A percentile compares a stretch with the other conserved stretches of the same genome.
These are phyloP conservation scores for Botrytis deweyae DNA, from an alignment of 2,329 filamentous ascomycete genomes.

Conservation along the genomic window DNA sequence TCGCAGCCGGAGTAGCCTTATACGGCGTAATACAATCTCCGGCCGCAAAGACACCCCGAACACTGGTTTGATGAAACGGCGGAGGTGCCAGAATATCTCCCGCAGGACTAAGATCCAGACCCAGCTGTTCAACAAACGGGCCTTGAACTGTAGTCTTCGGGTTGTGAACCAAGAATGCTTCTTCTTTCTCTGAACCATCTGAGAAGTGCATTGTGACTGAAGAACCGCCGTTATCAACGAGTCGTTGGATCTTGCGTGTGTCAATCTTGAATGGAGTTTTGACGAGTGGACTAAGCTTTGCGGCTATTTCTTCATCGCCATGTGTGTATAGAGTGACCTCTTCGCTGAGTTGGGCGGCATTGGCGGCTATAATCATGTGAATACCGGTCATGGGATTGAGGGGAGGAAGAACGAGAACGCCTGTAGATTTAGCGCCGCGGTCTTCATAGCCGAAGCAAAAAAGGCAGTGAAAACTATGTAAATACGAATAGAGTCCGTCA, in stretches of 20 bases:
- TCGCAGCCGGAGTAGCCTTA: conserved; percentile 27
- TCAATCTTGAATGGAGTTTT: conserved; percentile 9
- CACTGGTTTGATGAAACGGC: conserved; percentile 51
- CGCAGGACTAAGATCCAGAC: conserved; percentile 43
- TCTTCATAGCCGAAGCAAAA: conserved; percentile 61
- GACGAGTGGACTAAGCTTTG: not conserved
- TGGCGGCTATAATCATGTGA: conserved; percentile 44
- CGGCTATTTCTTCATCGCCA: conserved; percentile 38
- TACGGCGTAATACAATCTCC: conserved; percentile 44
- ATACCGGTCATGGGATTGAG: conserved; percentile 35
- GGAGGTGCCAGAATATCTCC: conserved; percentile 47
- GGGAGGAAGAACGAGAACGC: conserved; percentile 46
- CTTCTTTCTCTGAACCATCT: conserved; percentile 33
- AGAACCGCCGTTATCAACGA: conserved; percentile 33
- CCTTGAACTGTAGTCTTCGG: conserved; percentile 42
- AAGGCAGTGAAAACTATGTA: conserved; percentile 52
- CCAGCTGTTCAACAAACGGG: conserved; percentile 46
- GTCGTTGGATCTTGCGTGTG: not conserved
- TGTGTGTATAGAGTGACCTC: conserved; percentile 53
- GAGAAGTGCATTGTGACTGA: conserved; percentile 41
- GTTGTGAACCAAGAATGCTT: conserved; percentile 45
- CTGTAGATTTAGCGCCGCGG: conserved; percentile 46
- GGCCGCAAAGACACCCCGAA: conserved; percentile 52
- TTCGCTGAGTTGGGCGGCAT: conserved; percentile 46
- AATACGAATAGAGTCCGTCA: too few relatives aligned